Percentiles rank a stretch among this genome's conserved stretches.
phyloP scores from a whole-genome alignment of 1,284 basidiomycete species.

The Malassezia sp. region DNA sequence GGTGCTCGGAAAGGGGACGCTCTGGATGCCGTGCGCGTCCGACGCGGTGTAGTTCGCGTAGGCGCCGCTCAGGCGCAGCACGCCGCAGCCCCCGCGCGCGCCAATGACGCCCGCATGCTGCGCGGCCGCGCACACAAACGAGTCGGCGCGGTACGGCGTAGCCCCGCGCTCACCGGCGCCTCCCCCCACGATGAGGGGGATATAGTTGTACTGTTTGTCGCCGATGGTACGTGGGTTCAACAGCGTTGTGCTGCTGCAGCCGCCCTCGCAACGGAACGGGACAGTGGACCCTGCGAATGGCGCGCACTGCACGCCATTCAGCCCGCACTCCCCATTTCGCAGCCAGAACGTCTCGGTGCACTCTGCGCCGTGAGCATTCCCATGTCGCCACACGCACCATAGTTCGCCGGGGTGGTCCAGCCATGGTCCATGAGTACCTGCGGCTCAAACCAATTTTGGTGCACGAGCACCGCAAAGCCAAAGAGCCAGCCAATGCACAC shows the following conservation, averaged over 20 bases:
- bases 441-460: constrained; percentile 30
- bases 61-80: constrained; percentile 59
- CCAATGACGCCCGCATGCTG: constrained; percentile 59
- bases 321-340: constrained; percentile 54
- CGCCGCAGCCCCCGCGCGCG: constrained; percentile 65
- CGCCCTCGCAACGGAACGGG: constrained; percentile 68
- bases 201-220: constrained; percentile 56
- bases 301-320: constrained; percentile 59
- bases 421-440: constrained; percentile 15
- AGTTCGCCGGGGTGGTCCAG: constrained; percentile 13
- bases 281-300: constrained; percentile 55
- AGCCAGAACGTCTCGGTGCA: constrained; percentile 44
- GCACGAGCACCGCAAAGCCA: constrained; percentile 27
- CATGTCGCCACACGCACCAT: too few species aligned
- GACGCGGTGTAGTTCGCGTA: constrained; percentile 59
- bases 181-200: constrained; percentile 70
- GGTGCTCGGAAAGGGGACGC: constrained; percentile 60
- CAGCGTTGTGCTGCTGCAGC: constrained; percentile 58
- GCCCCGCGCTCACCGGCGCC: constrained; percentile 51
- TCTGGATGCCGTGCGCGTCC: constrained; percentile 57
- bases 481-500: constrained; percentile 34
- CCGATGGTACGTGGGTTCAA: constrained; percentile 68
- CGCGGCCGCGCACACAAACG: constrained; percentile 75
- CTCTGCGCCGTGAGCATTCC: constrained; percentile 21
- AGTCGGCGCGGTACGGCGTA: constrained; percentile 61